phyloP scores from a whole-genome alignment of 768 basidiomycete species.

The Sarcomyxa edulis region DNA sequence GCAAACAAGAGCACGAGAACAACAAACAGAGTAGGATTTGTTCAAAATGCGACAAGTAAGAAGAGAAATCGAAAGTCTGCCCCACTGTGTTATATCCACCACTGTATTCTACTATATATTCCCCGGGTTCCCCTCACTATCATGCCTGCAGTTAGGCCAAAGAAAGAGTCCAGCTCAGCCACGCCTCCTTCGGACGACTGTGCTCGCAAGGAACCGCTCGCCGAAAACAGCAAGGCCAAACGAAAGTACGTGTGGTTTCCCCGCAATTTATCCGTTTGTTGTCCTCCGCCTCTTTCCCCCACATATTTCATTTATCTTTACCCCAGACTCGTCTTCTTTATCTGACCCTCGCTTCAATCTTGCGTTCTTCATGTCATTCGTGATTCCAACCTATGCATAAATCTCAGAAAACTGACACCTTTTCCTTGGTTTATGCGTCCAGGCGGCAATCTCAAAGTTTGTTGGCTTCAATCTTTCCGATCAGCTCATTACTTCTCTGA shows the following conservation, averaged over 20 bases:
- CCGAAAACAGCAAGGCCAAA: constrained; percentile 73
- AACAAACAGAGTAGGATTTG: constrained; percentile 28
- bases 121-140: too few species aligned
- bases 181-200: constrained; percentile 64
- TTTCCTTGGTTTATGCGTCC: constrained; percentile 19
- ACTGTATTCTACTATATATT: too few species aligned
- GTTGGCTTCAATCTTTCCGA: constrained; percentile 21
- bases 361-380: constrained; percentile 33
- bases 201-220: constrained; percentile 40
- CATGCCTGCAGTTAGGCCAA: constrained; percentile 66
- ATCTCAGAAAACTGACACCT: constrained; percentile 32
- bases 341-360: too few species aligned
- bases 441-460: constrained; percentile 85
- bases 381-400: too few species aligned
- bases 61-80: constrained; percentile 15
- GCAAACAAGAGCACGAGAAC: constrained; percentile 35
- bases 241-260: constrained; percentile 80
- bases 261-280: constrained; percentile 46
- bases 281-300: constrained; percentile 39
- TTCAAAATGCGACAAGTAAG: constrained; percentile 11
- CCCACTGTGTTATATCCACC: constrained; percentile 19
- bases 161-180: constrained; percentile 59
- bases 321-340: too few species aligned
- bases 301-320: constrained; percentile 33
- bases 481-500: too few species aligned